Evolutionary conservation across 192 early-diverging fungal species (phyloP), one percentile per base, ranked within the genome.

Genomic region (Thamnidium elegans): DNA sequence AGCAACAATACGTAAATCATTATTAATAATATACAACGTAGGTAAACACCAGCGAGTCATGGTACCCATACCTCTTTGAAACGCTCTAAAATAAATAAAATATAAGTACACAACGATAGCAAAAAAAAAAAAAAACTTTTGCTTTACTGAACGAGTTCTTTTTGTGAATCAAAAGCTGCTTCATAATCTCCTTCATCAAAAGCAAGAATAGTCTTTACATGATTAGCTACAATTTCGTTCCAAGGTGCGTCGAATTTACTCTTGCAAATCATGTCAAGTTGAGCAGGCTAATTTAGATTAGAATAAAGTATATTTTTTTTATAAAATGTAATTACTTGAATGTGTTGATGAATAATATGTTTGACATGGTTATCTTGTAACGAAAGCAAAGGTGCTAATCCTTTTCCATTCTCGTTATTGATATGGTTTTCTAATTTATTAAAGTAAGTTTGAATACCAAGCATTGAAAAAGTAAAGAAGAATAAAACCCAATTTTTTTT

Each of bases 41-140:
- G 84, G 86, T 36, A 92, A 71, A 34, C 74, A 72, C 86, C 86
- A 89, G 19, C 84, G 76, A 4, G 75, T 78, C 42, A 78, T 69
- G 14, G 21, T 75, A 8, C 65, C 50, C 66, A 85, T 80, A 26
- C 73, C 68, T 30, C 77, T 66, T 14, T 82, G 72, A 53, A 89
- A 88, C 7, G 55, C 55, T 21, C 86, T 88, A 62, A 23, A 19
- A 63, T 14, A 39, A 39, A 39, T 9, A 50, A 11, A 4, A 9
- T 58, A 31, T 30, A 17, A 20, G 10, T 8, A 34, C 17, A 59
- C 10, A 68, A 50, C 21, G 4, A 50, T 4, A 14, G 47, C 21
- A 42, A 21, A 20, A 30, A 47, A 19, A n/a, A 44, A 10, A 19
- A 44, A 20, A 55, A 11, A 15, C 13, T 63, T 6, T 3, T 21